Conservation (phyloP, 257 asterid species). For the Scutellaria baicalensis region DNA sequence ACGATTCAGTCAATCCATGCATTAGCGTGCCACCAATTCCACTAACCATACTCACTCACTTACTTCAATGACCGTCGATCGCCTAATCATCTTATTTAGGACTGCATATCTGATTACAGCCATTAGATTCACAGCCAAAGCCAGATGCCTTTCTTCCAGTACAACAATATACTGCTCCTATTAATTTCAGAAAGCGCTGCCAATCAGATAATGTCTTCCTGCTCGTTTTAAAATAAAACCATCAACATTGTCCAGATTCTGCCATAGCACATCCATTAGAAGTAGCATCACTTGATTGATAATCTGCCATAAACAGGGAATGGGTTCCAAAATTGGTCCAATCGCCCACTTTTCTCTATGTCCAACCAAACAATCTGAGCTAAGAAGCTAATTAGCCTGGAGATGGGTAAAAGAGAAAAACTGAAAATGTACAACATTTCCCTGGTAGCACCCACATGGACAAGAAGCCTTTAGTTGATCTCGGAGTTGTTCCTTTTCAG, state of each 20-base stretch:
- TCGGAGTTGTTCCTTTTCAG: constrained; percentile 9
- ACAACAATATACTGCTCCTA: background rate
- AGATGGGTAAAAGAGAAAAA: background rate
- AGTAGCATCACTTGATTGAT: background rate
- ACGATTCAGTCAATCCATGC: constrained; percentile 1
- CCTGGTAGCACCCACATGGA: no score
- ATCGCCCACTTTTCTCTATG: background rate
- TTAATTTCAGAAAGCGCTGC: background rate
- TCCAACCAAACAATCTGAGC: background rate
- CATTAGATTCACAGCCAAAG: background rate
- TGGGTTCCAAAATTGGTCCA: constrained; percentile 2
- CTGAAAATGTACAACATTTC: no score
- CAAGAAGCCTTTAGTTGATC: constrained; percentile 1
- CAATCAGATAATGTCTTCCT: background rate
- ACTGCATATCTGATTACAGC: background rate
- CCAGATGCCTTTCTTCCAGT: background rate
- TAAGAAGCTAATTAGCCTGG: constrained; percentile 12
- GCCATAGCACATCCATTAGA: background rate
- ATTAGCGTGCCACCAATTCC: constrained; percentile 6
- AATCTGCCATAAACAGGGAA: constrained; percentile 7
- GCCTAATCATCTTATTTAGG: background rate
- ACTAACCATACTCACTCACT: background rate
- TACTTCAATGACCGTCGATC: constrained; percentile 7
- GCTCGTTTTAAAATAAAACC: background rate
- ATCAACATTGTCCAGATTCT: background rate